These are phyloP conservation scores for Hyphopichia buzzinii DNA, from an alignment of 1,139 yeast species.

Conservation along the genomic window DNA sequence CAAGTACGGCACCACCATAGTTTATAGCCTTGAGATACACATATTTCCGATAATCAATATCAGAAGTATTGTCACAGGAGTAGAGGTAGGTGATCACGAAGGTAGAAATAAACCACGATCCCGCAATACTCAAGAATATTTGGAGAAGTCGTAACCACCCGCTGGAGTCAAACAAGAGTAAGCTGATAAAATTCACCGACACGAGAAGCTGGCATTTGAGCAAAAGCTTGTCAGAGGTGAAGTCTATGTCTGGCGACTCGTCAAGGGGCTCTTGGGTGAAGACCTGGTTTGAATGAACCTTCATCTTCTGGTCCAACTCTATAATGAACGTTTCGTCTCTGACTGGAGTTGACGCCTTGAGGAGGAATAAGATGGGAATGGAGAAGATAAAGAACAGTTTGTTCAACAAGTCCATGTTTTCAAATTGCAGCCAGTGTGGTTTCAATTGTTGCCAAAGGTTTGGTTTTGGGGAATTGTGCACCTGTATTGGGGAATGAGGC, in stretches of 20 bases:
- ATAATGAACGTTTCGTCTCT: conserved; percentile 18
- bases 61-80: background rate
- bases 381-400: conserved; percentile 28
- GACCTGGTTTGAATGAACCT: background rate
- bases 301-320: conserved; percentile 6
- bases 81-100: background rate
- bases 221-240: conserved; percentile 16
- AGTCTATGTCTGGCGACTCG: conserved; percentile 14
- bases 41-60: background rate
- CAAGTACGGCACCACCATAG: conserved; percentile 43
- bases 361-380: conserved; percentile 42
- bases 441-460: conserved; percentile 1
- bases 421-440: conserved; percentile 6
- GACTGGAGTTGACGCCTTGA: conserved; percentile 52
- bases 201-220: conserved; percentile 20
- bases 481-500: too few relatives aligned
- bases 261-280: conserved; percentile 1
- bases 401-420: conserved; percentile 6
- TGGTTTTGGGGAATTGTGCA: conserved; percentile 12
- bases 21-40: conserved; percentile 20
- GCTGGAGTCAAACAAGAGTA: conserved; percentile 6
- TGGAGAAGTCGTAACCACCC: background rate
- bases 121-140: background rate
- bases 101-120: conserved; percentile 1
- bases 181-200: conserved; percentile 12